phyloP scores from a whole-genome alignment of 75 land plant species.

The Picea sitchensis region DNA sequence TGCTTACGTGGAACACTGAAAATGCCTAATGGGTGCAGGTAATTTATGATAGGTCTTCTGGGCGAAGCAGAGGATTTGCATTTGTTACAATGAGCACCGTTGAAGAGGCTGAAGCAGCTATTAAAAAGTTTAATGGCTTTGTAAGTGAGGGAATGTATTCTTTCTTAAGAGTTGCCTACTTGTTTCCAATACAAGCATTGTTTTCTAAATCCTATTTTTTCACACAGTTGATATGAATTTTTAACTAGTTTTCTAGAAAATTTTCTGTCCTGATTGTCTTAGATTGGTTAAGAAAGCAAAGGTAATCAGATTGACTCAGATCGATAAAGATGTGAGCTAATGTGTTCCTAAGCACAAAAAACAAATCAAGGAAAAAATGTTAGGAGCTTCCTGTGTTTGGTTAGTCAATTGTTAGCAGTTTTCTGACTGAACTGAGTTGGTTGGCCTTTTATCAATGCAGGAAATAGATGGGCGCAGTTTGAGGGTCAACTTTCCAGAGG shows the following conservation, averaged over 20 bases:
- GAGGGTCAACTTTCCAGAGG: conserved; percentile 78
- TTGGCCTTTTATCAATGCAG: conserved; percentile 13
- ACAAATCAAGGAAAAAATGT: too few species aligned
- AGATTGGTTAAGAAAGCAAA: too few species aligned
- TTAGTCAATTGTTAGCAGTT: not conserved
- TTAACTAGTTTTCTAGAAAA: too few species aligned
- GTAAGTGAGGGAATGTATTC: conserved; percentile 34
- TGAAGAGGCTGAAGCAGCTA: conserved; percentile 73
- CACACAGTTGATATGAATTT: too few species aligned
- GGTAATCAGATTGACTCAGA: too few species aligned
- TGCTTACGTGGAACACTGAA: not conserved
- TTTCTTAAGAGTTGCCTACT: too few species aligned
- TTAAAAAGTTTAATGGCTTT: conserved; percentile 71
- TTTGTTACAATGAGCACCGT: conserved; percentile 86
- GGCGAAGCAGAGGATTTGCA: conserved; percentile 92
- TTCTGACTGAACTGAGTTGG: not conserved
- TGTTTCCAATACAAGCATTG: too few species aligned
- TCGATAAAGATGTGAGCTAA: too few species aligned
- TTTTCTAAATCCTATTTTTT: too few species aligned
- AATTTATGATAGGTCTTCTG: conserved; percentile 71
- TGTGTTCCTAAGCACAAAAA: too few species aligned
- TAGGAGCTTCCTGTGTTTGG: too few species aligned
- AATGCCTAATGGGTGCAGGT: conserved; percentile 35
- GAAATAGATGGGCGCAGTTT: conserved; percentile 65
- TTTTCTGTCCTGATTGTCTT: too few species aligned